These are phyloP conservation scores for Smallanthus sonchifolius DNA, from an alignment of 129 eudicot species.

Conservation along the genomic window DNA sequence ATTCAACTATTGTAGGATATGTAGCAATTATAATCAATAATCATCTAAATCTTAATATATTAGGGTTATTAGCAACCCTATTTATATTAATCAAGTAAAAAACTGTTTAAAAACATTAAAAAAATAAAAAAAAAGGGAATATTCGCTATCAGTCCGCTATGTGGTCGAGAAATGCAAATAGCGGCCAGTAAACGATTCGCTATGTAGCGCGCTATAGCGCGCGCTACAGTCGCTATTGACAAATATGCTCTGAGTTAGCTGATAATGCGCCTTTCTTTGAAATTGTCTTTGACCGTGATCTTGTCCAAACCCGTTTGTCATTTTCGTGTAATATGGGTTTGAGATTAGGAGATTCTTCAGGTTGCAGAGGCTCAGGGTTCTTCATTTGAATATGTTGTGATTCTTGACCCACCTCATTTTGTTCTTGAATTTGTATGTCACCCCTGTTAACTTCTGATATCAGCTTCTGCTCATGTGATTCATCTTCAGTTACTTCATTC, in stretches of 20 bases:
- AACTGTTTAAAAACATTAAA: too few species aligned
- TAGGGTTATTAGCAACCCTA: too few species aligned
- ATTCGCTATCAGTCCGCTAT: too few species aligned
- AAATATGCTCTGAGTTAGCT: not conserved
- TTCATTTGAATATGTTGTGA: not conserved
- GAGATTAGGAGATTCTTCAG: constrained; percentile 1
- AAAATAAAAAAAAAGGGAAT: too few species aligned
- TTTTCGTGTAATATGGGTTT: not conserved
- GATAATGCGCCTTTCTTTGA: constrained; percentile 11
- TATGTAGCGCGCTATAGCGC: too few species aligned
- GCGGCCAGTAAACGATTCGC: too few species aligned
- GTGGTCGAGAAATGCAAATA: too few species aligned
- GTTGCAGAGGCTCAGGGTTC: constrained; percentile 1
- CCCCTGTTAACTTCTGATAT: not conserved
- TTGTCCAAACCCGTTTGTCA: constrained; percentile 20
- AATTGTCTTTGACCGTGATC: constrained; percentile 15
- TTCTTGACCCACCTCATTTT: constrained; percentile 4
- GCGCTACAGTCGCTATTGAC: too few species aligned
- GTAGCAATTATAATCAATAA: too few species aligned
- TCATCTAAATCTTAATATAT: too few species aligned
- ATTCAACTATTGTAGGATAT: too few species aligned
- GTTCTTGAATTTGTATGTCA: constrained; percentile 9
- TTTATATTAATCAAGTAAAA: too few species aligned
- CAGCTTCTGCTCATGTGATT: constrained; percentile 11
- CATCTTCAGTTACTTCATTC: constrained; percentile 4